Percentiles rank a stretch among this genome's conserved stretches.
phyloP scores from a whole-genome alignment of 192 early-diverging fungal species.

The Coemansia sp. region DNA sequence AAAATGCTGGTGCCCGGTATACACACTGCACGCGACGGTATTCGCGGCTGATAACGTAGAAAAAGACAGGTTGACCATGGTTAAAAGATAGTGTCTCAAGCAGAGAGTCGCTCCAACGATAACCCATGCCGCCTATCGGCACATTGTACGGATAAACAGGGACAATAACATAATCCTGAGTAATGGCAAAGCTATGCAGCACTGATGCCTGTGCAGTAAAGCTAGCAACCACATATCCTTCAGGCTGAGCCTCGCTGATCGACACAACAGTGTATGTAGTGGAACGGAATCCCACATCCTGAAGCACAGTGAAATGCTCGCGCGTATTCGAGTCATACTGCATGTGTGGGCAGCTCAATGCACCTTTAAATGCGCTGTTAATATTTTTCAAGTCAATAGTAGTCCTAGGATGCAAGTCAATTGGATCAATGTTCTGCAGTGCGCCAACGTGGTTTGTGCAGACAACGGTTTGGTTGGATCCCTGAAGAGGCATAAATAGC shows the following conservation, averaged over 20 bases:
- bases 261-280: slow-evolving; percentile 70
- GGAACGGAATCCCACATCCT: slow-evolving; percentile 68
- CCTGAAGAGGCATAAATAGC: slow-evolving; percentile 58
- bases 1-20: slow-evolving; percentile 63
- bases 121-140: slow-evolving; percentile 62
- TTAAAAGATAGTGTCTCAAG: slow-evolving; percentile 70
- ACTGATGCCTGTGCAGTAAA: slow-evolving; percentile 66
- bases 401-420: slow-evolving; percentile 62
- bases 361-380: slow-evolving; percentile 64
- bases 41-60: slow-evolving; percentile 74
- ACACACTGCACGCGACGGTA: slow-evolving; percentile 64
- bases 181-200: slow-evolving; percentile 76
- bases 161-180: slow-evolving; percentile 70
- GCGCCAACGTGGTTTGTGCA: slow-evolving; percentile 69
- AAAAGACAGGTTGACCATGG: slow-evolving; percentile 56
- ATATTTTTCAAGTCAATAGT: slow-evolving; percentile 61
- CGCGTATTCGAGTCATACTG: slow-evolving; percentile 68
- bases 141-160: slow-evolving; percentile 65
- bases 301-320: slow-evolving; percentile 73
- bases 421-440: slow-evolving; percentile 67
- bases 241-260: slow-evolving; percentile 59
- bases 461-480: slow-evolving; percentile 62
- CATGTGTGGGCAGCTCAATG: slow-evolving; percentile 65
- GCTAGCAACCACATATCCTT: slow-evolving; percentile 62
- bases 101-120: slow-evolving; percentile 70